Evolutionary conservation across 2,329 filamentous ascomycete genomes (phyloP).

Genomic region (Aureobasidium sp.): DNA sequence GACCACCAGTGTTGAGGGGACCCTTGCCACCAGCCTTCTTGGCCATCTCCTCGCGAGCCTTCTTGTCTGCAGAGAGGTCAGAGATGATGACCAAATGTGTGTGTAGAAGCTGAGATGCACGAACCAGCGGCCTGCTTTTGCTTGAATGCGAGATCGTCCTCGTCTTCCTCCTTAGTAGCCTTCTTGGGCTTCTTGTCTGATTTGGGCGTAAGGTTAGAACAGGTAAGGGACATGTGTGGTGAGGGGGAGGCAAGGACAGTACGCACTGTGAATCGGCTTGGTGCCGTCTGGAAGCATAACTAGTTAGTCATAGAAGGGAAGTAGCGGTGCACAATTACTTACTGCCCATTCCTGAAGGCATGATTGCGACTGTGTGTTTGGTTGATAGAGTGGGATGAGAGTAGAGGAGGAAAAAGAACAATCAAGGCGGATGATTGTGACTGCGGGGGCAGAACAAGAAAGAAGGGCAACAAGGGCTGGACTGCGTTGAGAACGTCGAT

Average conservation of each 20-base stretch:
- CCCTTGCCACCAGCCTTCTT: slow-evolving; percentile 82
- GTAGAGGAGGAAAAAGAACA: background rate
- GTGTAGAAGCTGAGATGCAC: slow-evolving; percentile 21
- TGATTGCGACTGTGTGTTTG: slow-evolving; percentile 22
- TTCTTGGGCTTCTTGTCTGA: slow-evolving; percentile 75
- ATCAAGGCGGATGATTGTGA: background rate
- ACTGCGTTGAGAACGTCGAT: background rate
- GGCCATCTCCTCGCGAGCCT: slow-evolving; percentile 72
- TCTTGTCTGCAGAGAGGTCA: slow-evolving; percentile 40
- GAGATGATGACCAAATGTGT: background rate
- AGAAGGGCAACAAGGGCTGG: background rate
- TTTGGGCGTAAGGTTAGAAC: background rate
- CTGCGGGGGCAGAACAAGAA: background rate
- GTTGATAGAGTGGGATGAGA: background rate
- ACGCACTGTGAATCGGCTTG: slow-evolving; percentile 41
- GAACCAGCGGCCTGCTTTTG: slow-evolving; percentile 78
- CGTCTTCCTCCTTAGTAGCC: slow-evolving; percentile 67
- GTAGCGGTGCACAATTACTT: slow-evolving; percentile 17
- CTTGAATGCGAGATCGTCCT: slow-evolving; percentile 74
- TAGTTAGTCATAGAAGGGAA: background rate
- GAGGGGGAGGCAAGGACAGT: background rate
- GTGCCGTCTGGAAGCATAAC: slow-evolving; percentile 33
- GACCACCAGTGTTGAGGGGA: slow-evolving; percentile 70
- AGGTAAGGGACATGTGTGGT: background rate
- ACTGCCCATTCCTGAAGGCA: slow-evolving; percentile 45